These are phyloP conservation scores for Chrysopogon serrulatus DNA, from an alignment of 176 grass and related monocot genomes.

Conservation along the genomic window DNA sequence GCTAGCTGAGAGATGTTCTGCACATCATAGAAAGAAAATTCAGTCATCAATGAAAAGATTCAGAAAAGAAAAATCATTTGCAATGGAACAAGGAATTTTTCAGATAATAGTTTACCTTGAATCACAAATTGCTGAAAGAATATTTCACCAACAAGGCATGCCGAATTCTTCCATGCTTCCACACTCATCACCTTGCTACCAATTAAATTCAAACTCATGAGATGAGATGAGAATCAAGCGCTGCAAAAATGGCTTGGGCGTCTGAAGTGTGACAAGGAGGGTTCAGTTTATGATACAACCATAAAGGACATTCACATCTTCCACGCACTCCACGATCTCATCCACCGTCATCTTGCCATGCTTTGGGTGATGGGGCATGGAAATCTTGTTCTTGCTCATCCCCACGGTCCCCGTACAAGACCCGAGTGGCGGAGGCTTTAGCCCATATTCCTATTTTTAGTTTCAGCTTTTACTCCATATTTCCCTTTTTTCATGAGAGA, in stretches of 20 bases:
- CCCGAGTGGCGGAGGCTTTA: neutral
- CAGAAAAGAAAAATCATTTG: neutral
- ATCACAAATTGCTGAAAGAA: slow-evolving; percentile 97
- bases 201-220: neutral
- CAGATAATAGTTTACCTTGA: slow-evolving; percentile 88
- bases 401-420: neutral
- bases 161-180: slow-evolving; percentile 90
- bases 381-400: slow-evolving; percentile 18
- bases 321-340: no score
- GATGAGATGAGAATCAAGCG: no score
- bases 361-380: no score
- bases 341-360: no score
- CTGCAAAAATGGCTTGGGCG: neutral
- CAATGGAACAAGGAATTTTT: no score
- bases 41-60: neutral
- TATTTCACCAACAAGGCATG: slow-evolving; percentile 64
- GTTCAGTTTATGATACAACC: no score
- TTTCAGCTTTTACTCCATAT: neutral
- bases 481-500: neutral
- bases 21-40: no score
- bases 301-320: no score
- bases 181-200: slow-evolving; percentile 68
- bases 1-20: no score
- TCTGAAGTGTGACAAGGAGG: neutral
- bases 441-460: neutral